Percentiles rank a stretch among this genome's conserved stretches.
Evolutionary conservation across 768 basidiomycete genomes (phyloP).

Genomic region (Lactarius pseudohatsudake): DNA sequence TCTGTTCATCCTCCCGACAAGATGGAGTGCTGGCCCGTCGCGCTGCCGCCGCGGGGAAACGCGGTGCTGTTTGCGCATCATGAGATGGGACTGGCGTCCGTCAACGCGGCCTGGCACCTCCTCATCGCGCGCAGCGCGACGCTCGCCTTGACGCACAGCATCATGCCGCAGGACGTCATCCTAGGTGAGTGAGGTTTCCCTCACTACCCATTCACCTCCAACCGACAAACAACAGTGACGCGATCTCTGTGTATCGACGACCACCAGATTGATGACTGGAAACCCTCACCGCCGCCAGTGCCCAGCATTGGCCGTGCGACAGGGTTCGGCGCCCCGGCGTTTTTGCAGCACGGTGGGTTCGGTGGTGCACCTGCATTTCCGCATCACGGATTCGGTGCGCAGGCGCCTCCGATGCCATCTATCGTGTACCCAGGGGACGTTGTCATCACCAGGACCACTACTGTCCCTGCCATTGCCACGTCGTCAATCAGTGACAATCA

Average conservation of each 20-base stretch:
- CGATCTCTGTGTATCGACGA: conserved; percentile 19
- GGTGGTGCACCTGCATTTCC: conserved; percentile 6
- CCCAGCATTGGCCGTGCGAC: not conserved
- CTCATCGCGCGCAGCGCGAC: conserved; percentile 16
- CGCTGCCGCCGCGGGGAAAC: conserved; percentile 16
- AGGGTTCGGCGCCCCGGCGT: not conserved
- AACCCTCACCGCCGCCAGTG: conserved; percentile 2
- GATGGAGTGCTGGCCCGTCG: conserved; percentile 27
- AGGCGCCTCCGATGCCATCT: too few relatives aligned
- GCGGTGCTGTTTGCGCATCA: conserved; percentile 23
- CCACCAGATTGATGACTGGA: conserved; percentile 24
- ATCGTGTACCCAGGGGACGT: too few relatives aligned
- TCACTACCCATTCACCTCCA: not conserved
- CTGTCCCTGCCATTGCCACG: too few relatives aligned
- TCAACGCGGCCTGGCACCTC: conserved; percentile 25
- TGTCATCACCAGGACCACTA: too few relatives aligned
- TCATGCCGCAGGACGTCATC: conserved; percentile 23
- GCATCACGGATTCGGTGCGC: conserved; percentile 14
- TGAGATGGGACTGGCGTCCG: conserved; percentile 14
- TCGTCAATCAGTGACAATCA: too few relatives aligned
- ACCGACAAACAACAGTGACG: conserved; percentile 13
- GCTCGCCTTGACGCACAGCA: conserved; percentile 19
- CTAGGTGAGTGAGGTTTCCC: conserved; percentile 9
- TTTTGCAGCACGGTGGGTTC: conserved; percentile 5
- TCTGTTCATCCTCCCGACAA: conserved; percentile 18